phyloP scores from a whole-genome alignment of 1,284 basidiomycete genomes.

The Prillingera fragicola region DNA sequence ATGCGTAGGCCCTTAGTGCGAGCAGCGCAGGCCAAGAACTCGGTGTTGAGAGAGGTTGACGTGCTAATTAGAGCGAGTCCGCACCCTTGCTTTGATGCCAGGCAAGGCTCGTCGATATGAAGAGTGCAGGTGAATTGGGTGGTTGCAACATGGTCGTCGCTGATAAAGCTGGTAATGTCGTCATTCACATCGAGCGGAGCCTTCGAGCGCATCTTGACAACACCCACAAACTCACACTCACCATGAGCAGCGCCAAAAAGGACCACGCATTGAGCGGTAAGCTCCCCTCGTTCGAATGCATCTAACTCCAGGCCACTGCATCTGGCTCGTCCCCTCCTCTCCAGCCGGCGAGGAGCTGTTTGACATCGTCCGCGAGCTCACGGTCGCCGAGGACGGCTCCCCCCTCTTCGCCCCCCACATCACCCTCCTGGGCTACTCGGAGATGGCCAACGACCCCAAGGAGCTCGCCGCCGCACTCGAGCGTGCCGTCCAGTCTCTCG shows the following conservation, averaged over 20 bases:
- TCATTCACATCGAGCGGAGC: too few species aligned
- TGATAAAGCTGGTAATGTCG: neutral
- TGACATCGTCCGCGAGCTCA: constrained; percentile 16
- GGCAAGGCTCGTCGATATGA: too few species aligned
- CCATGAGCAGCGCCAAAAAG: constrained; percentile 3
- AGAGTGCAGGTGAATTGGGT: too few species aligned
- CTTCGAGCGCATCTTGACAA: neutral
- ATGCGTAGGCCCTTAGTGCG: too few species aligned
- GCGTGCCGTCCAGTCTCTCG: neutral
- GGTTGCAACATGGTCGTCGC: too few species aligned
- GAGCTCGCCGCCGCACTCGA: constrained; percentile 1
- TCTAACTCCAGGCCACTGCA: constrained; percentile 13
- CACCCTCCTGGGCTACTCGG: constrained; percentile 27
- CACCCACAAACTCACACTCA: neutral
- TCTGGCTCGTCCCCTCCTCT: constrained; percentile 22
- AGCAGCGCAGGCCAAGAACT: too few species aligned
- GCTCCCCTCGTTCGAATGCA: neutral
- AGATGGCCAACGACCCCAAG: neutral
- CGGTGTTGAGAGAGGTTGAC: too few species aligned
- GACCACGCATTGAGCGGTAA: constrained; percentile 7
- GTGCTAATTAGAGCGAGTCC: too few species aligned
- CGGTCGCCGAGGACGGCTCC: constrained; percentile 6
- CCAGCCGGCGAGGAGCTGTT: constrained; percentile 2
- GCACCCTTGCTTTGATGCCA: too few species aligned
- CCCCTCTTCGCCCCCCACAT: constrained; percentile 35